Percentiles rank a stretch among this genome's conserved stretches.
Evolutionary conservation across 495 filamentous ascomycete genomes (phyloP).

Genomic region (Arthonia radiata): DNA sequence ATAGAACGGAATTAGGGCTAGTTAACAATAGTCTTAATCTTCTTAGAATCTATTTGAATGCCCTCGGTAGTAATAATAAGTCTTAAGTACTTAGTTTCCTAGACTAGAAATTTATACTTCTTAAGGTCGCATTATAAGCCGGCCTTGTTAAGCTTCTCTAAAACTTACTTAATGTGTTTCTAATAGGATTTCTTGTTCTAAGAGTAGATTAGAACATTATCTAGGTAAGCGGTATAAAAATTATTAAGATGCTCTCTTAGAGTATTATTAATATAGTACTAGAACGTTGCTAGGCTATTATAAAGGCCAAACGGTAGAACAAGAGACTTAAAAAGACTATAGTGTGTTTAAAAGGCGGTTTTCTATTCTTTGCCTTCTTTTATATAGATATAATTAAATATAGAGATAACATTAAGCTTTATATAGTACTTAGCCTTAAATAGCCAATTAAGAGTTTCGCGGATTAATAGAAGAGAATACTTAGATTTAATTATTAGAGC

Average conservation of each 20-base stretch:
- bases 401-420: slow-evolving; percentile 12
- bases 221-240: slow-evolving; percentile 13
- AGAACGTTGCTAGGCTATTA: slow-evolving; percentile 9
- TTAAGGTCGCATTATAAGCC: slow-evolving; percentile 9
- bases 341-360: slow-evolving; percentile 14
- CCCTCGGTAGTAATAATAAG: slow-evolving; percentile 9
- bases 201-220: slow-evolving; percentile 16
- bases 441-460: slow-evolving; percentile 6
- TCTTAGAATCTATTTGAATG: slow-evolving; percentile 9
- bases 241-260: slow-evolving; percentile 8
- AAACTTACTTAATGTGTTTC: slow-evolving; percentile 7
- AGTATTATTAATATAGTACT: slow-evolving; percentile 12
- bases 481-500: slow-evolving; percentile 5
- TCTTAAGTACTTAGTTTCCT: slow-evolving; percentile 8
- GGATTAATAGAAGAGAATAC: slow-evolving; percentile 8
- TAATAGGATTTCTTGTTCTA: slow-evolving; percentile 8
- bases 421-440: slow-evolving; percentile 6
- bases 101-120: slow-evolving; percentile 12
- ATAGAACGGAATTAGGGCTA: slow-evolving; percentile 7
- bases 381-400: slow-evolving; percentile 17
- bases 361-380: slow-evolving; percentile 11
- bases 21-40: slow-evolving; percentile 9
- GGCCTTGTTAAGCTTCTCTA: slow-evolving; percentile 6
- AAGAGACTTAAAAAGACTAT: slow-evolving; percentile 9
- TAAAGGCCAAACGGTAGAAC: slow-evolving; percentile 10